These are phyloP conservation scores for Stromatinia cepivora DNA, from an alignment of 2,329 filamentous ascomycete species.

Conservation along the genomic window DNA sequence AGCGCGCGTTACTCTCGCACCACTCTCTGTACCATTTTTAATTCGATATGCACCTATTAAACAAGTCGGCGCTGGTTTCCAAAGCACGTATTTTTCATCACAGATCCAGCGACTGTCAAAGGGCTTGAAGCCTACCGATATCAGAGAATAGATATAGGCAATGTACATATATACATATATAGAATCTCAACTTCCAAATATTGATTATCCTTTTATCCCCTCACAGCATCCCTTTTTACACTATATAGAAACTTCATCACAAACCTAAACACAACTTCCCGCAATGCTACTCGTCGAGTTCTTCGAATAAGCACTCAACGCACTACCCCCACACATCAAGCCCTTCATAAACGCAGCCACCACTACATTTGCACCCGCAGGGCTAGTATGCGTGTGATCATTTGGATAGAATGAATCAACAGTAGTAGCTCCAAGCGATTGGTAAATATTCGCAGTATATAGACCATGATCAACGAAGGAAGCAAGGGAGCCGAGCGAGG, in stretches of 20 bases:
- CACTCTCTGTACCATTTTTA: conserved; percentile 21
- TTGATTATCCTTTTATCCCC: background rate
- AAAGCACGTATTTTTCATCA: conserved; percentile 34
- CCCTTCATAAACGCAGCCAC: conserved; percentile 55
- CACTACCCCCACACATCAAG: conserved; percentile 34
- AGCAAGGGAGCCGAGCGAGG: conserved; percentile 42
- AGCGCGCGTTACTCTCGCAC: conserved; percentile 26
- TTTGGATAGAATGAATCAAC: conserved; percentile 54
- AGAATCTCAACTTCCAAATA: background rate
- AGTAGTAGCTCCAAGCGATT: conserved; percentile 48
- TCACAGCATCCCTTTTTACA: no score
- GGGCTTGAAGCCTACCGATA: background rate
- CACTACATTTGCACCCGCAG: conserved; percentile 54
- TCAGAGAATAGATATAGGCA: background rate
- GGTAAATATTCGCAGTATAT: conserved; percentile 53
- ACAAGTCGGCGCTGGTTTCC: conserved; percentile 27
- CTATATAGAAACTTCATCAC: background rate
- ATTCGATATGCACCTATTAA: conserved; percentile 25
- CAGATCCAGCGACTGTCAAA: conserved; percentile 39
- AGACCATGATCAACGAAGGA: conserved; percentile 59
- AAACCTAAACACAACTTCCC: conserved; percentile 34
- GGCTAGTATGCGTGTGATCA: conserved; percentile 62
- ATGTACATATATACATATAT: conserved; percentile 1
- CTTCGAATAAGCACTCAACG: conserved; percentile 34
- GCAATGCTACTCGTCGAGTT: conserved; percentile 34